Evolutionary conservation across 164 flowering plant genomes (phyloP), one percentile per base, ranked within the genome.

Genomic region (Berberis vulgaris): DNA sequence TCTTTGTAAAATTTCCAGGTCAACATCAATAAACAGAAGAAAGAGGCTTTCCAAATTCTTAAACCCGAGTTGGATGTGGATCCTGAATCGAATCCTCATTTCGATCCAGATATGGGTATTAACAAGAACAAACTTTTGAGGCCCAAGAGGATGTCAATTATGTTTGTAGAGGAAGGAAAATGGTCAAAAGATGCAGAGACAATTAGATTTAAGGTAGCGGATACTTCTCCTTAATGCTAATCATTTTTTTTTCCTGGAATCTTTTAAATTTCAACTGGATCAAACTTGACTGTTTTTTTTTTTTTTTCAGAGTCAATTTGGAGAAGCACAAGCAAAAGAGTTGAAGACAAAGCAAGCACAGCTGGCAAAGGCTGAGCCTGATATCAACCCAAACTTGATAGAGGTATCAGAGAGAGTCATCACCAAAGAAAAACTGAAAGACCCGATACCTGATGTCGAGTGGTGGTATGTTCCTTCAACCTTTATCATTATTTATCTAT

Each of bases 131-230:
- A 95, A 76, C 74, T 95, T 56, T 72, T 91, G 72, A 80, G 99
- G 76, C 94, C 99, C 49, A 95, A 91, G 81, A 80, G 92, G 70
- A 83, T 84, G 92, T 74, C 61, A 62, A 85, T 95, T 68, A 92
- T 83, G 84, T 95, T 95, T 83, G 99, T 95, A 38, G 97, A 95
- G 83, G 97, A 95, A 82, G 99, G 99, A 7, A 86, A 81, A 78
- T 95, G 97, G 97, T 78, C 97, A 6, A 95, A 73, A 74, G 91
- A 95, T 7, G 99, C 99, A 45, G 99, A 95, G 61, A 80, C 71
- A 1, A 72, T 86, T 13, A 91, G 80, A 73, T 64, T 89, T 71
- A 95, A 84, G 99, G 99, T 95, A 78, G 38, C 46, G 41, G 9
- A 5, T 11, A 40, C 43, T 7, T 40, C 45, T 41, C 40, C 2